These are phyloP conservation scores for Pyrenochaeta sp. DNA, from an alignment of 2,329 filamentous ascomycete genomes.

Conservation along the genomic window DNA sequence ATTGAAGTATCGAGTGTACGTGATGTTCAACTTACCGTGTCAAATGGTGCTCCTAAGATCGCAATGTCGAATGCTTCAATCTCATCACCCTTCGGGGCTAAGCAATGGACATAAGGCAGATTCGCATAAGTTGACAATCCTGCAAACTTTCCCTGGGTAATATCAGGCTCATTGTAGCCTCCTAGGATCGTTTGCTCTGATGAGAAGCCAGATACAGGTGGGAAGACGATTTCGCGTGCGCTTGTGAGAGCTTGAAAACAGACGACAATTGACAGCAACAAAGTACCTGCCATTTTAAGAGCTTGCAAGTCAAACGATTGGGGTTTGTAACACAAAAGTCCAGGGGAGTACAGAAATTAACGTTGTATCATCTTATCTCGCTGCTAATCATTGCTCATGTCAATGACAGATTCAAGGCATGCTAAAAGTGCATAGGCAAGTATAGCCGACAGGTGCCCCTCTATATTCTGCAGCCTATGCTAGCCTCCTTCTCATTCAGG, in stretches of 20 bases:
- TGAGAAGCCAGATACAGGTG: constrained; percentile 46
- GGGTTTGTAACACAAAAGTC: not conserved
- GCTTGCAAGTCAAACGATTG: not conserved
- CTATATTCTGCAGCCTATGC: constrained; percentile 8
- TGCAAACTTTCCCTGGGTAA: constrained; percentile 47
- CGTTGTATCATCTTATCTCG: constrained; percentile 5
- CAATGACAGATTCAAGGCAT: constrained; percentile 1
- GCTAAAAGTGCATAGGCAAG: constrained; percentile 17
- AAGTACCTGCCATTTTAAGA: constrained; percentile 4
- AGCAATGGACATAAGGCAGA: constrained; percentile 58
- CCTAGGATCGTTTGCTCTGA: constrained; percentile 44
- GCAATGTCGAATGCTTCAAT: constrained; percentile 59
- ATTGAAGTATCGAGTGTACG: not conserved
- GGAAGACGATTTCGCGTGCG: constrained; percentile 56
- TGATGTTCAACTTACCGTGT: constrained; percentile 50
- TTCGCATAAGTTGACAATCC: constrained; percentile 59
- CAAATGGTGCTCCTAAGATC: constrained; percentile 59
- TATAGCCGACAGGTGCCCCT: constrained; percentile 20
- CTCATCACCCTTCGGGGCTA: constrained; percentile 45
- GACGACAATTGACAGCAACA: constrained; percentile 1
- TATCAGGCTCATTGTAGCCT: constrained; percentile 31
- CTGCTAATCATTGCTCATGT: constrained; percentile 3
- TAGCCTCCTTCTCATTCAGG: constrained; percentile 10
- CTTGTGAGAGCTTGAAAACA: not conserved
- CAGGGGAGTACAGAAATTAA: not conserved